Percentiles rank a stretch among this genome's conserved stretches.
phyloP scores from a whole-genome alignment of 768 basidiomycete species.

The Nevesoporus exiguus region DNA sequence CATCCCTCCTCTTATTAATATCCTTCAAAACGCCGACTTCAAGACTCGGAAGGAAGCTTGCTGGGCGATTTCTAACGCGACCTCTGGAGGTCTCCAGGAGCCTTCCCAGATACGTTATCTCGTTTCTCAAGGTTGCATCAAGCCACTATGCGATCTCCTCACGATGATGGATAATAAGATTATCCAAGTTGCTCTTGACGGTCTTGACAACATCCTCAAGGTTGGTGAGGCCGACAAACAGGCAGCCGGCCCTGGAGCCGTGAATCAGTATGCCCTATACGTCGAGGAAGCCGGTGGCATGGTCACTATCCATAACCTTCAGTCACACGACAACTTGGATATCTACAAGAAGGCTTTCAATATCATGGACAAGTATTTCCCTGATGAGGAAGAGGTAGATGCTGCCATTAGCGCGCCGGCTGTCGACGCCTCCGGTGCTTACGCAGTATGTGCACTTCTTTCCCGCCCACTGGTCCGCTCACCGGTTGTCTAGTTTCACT shows the following conservation, averaged over 20 bases:
- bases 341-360: constrained; percentile 99
- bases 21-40: constrained; percentile 96
- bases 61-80: constrained; percentile 99
- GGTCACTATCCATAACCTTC: constrained; percentile 97
- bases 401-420: constrained; percentile 74
- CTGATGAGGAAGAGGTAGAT: constrained; percentile 93
- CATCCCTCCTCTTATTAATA: constrained; percentile 97
- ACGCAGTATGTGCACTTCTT: constrained; percentile 52
- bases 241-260: constrained; percentile 71
- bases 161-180: constrained; percentile 99
- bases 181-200: constrained; percentile 96
- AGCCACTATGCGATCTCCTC: constrained; percentile 94
- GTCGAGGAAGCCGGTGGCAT: constrained; percentile 99
- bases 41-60: constrained; percentile 99
- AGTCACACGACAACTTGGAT: constrained; percentile 98
- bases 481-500: constrained; percentile 59
- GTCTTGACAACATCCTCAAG: constrained; percentile 96
- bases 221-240: constrained; percentile 95
- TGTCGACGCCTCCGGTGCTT: constrained; percentile 69
- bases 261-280: constrained; percentile 90
- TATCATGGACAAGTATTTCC: constrained; percentile 98
- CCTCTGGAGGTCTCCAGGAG: constrained; percentile 95
- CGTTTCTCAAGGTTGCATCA: constrained; percentile 96
- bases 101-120: constrained; percentile 97
- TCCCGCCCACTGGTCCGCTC: constrained; percentile 1